Conservation (phyloP, 192 early-diverging fungal species). For the Thoreauomyces humboldtii region DNA sequence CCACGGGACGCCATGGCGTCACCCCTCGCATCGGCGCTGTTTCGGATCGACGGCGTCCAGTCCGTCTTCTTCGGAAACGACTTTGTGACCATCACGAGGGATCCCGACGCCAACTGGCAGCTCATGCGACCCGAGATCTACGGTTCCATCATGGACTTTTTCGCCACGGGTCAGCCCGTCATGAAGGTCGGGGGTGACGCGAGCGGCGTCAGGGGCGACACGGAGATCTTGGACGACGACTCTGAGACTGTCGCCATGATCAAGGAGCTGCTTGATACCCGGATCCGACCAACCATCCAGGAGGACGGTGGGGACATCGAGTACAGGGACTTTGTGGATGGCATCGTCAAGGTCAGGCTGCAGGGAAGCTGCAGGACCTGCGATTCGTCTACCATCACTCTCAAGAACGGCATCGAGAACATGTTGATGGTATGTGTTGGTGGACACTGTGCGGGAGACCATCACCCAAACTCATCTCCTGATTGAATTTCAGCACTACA, state of each 20-base stretch:
- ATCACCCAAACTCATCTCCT: no score
- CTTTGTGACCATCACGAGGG: slow-evolving; percentile 94
- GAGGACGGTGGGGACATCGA: slow-evolving; percentile 99
- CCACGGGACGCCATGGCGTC: slow-evolving; percentile 67
- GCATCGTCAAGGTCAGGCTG: slow-evolving; percentile 86
- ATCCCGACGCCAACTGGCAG: slow-evolving; percentile 87
- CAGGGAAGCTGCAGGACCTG: slow-evolving; percentile 96
- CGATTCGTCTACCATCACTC: slow-evolving; percentile 80
- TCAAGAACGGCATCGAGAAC: slow-evolving; percentile 99
- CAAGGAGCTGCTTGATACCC: slow-evolving; percentile 94
- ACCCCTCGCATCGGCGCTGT: slow-evolving; percentile 86
- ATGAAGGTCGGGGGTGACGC: slow-evolving; percentile 41
- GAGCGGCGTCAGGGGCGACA: slow-evolving; percentile 47
- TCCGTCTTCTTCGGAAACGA: slow-evolving; percentile 90
- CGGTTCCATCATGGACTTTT: slow-evolving; percentile 85
- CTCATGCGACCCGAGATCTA: slow-evolving; percentile 98
- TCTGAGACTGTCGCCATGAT: slow-evolving; percentile 96
- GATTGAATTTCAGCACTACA: slow-evolving; percentile 82
- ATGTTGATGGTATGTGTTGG: slow-evolving; percentile 76
- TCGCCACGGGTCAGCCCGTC: slow-evolving; percentile 81
- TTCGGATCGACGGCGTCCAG: slow-evolving; percentile 88
- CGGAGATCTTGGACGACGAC: slow-evolving; percentile 73
- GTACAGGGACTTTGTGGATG: slow-evolving; percentile 82
- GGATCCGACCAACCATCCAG: slow-evolving; percentile 94
- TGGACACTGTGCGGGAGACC: neutral